Percentiles rank a stretch among this genome's conserved stretches.
phyloP scores from a whole-genome alignment of 2,329 filamentous ascomycete genomes.

The Gyromitra esculenta region DNA sequence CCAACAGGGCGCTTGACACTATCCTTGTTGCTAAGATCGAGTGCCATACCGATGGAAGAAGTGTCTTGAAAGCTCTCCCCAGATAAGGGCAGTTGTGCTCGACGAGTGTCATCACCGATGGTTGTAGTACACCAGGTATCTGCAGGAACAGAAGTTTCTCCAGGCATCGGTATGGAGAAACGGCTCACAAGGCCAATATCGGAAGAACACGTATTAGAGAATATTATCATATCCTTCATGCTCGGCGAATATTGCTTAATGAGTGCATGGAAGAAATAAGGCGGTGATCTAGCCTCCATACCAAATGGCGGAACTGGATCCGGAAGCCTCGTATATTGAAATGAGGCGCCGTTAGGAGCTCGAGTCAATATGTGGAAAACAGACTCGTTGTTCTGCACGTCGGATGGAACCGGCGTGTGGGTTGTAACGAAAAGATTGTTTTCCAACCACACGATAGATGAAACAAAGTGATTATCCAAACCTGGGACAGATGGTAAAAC shows the following conservation, averaged over 20 bases:
- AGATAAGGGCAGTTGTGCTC: conserved; percentile 78
- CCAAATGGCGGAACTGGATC: conserved; percentile 80
- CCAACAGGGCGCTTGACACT: conserved; percentile 80
- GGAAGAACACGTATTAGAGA: conserved; percentile 80
- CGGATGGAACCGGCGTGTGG: conserved; percentile 73
- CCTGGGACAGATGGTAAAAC: conserved; percentile 80
- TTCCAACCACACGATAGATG: conserved; percentile 86
- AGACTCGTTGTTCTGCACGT: conserved; percentile 66
- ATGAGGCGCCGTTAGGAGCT: conserved; percentile 65
- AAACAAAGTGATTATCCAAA: conserved; percentile 75
- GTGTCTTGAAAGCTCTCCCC: conserved; percentile 70
- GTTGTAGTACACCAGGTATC: conserved; percentile 74
- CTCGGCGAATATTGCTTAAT: conserved; percentile 82
- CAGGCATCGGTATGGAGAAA: conserved; percentile 61
- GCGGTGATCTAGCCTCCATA: conserved; percentile 71
- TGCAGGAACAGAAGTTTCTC: conserved; percentile 41
- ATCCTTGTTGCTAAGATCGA: conserved; percentile 86
- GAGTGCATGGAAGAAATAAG: conserved; percentile 80
- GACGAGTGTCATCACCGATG: conserved; percentile 76
- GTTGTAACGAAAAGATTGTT: conserved; percentile 84
- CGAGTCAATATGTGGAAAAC: conserved; percentile 83
- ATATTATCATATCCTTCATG: conserved; percentile 80
- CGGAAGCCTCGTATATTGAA: conserved; percentile 76
- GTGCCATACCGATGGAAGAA: conserved; percentile 77
- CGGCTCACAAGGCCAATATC: conserved; percentile 82